Percentiles rank a stretch among this genome's conserved stretches.
phyloP scores from a whole-genome alignment of 2,329 filamentous ascomycete species.

The Graphilbum ipis-grandicollis region DNA sequence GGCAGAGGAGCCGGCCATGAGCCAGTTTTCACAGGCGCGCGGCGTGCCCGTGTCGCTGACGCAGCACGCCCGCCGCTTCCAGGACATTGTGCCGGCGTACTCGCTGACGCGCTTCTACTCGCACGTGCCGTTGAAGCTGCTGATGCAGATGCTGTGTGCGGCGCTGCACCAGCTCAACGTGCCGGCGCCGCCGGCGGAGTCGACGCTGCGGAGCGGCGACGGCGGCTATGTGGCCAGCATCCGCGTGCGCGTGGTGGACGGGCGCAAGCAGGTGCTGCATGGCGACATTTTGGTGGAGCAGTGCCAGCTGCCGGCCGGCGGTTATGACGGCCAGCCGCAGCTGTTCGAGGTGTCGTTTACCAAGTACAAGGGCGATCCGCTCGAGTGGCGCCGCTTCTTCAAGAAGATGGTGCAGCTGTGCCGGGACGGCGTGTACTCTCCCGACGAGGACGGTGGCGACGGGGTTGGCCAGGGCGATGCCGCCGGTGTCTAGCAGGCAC shows the following conservation, averaged over 20 bases:
- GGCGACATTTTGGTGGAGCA: conserved; percentile 61
- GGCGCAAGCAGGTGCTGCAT: conserved; percentile 52
- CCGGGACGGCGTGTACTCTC: conserved; percentile 57
- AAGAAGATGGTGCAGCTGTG: conserved; percentile 85
- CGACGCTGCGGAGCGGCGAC: conserved; percentile 13
- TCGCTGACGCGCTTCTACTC: conserved; percentile 88
- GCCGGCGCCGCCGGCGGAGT: conserved; percentile 36
- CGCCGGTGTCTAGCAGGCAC: conserved; percentile 1
- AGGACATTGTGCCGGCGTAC: conserved; percentile 77
- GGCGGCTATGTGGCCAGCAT: conserved; percentile 43
- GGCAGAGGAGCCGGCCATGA: conserved; percentile 70
- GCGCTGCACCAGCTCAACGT: conserved; percentile 77
- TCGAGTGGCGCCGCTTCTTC: conserved; percentile 95
- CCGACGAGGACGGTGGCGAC: conserved; percentile 4
- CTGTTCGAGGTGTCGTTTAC: conserved; percentile 77
- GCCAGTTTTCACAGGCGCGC: conserved; percentile 68
- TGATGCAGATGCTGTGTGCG: conserved; percentile 65
- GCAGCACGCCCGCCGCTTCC: conserved; percentile 74
- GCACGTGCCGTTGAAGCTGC: conserved; percentile 52
- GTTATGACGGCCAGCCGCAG: conserved; percentile 30
- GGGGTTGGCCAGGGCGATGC: conserved; percentile 1
- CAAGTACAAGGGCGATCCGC: conserved; percentile 86
- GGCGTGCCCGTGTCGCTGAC: conserved; percentile 70
- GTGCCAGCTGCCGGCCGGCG: conserved; percentile 24
- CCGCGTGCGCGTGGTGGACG: conserved; percentile 58